A percentile compares a stretch with the other conserved stretches of the same genome.
phyloP scores from a whole-genome alignment of 2,329 filamentous ascomycete species.

The Clonostachys rosea region DNA sequence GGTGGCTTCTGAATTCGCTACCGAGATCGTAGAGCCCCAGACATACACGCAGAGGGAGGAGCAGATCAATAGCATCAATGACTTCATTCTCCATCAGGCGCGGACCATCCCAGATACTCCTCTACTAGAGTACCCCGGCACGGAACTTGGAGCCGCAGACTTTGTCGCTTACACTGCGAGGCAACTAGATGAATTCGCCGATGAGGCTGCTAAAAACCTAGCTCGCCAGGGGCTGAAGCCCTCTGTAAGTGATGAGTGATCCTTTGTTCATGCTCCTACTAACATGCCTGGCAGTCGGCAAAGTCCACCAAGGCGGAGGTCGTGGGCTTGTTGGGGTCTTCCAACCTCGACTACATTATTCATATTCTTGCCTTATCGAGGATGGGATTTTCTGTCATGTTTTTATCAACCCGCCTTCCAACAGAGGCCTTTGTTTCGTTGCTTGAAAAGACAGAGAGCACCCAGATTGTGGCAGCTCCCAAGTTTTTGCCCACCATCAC shows the following conservation, averaged over 20 bases:
- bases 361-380: conserved; percentile 46
- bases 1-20: too few species aligned
- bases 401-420: conserved; percentile 10
- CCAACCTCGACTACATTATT: conserved; percentile 48
- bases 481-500: conserved; percentile 2
- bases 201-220: conserved; percentile 10
- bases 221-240: conserved; percentile 5
- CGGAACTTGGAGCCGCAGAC: conserved; percentile 8
- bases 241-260: conserved; percentile 1
- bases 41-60: background rate
- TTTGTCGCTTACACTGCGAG: conserved; percentile 14
- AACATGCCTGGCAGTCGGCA: background rate
- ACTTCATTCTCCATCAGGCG: conserved; percentile 11
- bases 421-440: conserved; percentile 8
- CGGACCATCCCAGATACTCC: conserved; percentile 11
- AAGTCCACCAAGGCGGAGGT: conserved; percentile 16
- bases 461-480: conserved; percentile 6
- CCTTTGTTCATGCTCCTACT: background rate
- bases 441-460: conserved; percentile 7
- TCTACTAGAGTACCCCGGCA: conserved; percentile 12
- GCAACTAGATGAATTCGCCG: conserved; percentile 13
- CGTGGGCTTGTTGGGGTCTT: conserved; percentile 41
- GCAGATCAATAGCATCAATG: conserved; percentile 12
- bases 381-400: conserved; percentile 40
- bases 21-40: too few species aligned